Evolutionary conservation across 2,329 filamentous ascomycete genomes (phyloP), one percentile per base, ranked within the genome.

Genomic region (Penicillium sp.): DNA sequence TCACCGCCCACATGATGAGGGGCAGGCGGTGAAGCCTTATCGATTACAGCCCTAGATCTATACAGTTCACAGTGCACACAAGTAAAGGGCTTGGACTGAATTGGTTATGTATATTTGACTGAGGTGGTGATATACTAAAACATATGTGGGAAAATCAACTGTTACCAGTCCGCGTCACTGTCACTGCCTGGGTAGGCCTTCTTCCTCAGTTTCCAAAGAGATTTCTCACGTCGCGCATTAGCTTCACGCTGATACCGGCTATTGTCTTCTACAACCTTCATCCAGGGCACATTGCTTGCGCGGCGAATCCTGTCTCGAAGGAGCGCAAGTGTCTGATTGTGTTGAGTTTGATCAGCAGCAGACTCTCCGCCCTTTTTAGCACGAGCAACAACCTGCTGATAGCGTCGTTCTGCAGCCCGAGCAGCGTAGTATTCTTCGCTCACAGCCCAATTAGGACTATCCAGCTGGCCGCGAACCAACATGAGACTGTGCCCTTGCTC

Each of bases 401-500:
- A 68, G 8, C 69, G 67, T 35, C 70, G 65, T 48, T 74, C 72
- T 21, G 73, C 73, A 6, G 74, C 70, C 39, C 71, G 69, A 1
- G 75, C 74, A 10, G 73, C 69, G 48, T 77, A 66, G 56, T 76
- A 76, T 24, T 77, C 74, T 61, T 79, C 77, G 49, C 71, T 74
- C 48, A 79, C 67, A 3, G 76, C 75, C 77, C 77, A 79, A 53
- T 75, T 75, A 7, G 77, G 77, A 41, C 73, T 77, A 64, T 79
- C 77, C 13, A 78, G 59, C 24, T 70, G 68, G 1, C 81, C 81
- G 39, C 79, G 72, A 8, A 83, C 79, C 4, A 84, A 72, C 3
- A 82, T 73, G 4, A 82, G 69, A n/a, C 72, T 68, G 21, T 72
- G 64, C 3, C 73, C 72, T 31, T 74, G 66, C 27, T 74, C 65